Conservation (phyloP, 805 yeast species). For the Myxozyma neotropica region DNA sequence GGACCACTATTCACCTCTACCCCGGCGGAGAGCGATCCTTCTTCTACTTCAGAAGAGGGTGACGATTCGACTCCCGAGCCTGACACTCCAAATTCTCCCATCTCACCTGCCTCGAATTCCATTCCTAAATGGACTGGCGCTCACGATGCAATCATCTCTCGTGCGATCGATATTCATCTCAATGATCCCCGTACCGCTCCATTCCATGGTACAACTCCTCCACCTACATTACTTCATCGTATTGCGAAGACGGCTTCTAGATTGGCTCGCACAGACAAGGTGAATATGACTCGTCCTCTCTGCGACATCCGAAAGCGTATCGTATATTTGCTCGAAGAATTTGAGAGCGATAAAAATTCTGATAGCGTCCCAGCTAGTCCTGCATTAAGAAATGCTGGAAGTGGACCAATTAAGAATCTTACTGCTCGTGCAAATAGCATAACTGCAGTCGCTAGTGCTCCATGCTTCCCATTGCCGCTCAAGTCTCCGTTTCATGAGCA, state of each 20-base stretch:
- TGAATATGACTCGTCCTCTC: neutral
- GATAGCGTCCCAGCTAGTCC: slow-evolving; percentile 1
- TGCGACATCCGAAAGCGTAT: slow-evolving; percentile 1
- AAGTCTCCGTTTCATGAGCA: slow-evolving; percentile 26
- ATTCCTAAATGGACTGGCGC: slow-evolving; percentile 2
- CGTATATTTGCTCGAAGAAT: neutral
- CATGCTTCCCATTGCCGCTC: slow-evolving; percentile 12
- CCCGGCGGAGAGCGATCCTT: neutral
- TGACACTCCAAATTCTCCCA: slow-evolving; percentile 12
- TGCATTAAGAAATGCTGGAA: slow-evolving; percentile 3
- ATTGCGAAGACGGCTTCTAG: slow-evolving; percentile 16
- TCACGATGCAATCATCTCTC: slow-evolving; percentile 9
- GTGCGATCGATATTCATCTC: slow-evolving; percentile 21
- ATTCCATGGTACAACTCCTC: slow-evolving; percentile 21
- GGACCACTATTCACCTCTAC: neutral
- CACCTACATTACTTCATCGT: slow-evolving; percentile 14
- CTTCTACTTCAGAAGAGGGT: neutral
- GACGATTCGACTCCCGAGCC: slow-evolving; percentile 13
- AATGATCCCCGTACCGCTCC: slow-evolving; percentile 27
- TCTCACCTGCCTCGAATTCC: neutral
- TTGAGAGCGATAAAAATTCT: neutral
- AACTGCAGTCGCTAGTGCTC: neutral
- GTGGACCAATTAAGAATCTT: slow-evolving; percentile 15
- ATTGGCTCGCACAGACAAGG: neutral
- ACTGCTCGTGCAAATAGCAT: slow-evolving; percentile 4